Percentiles rank a stretch among this genome's conserved stretches.
These are phyloP conservation scores for Plantago major DNA, from an alignment of 257 asterid species.

Conservation along the genomic window DNA sequence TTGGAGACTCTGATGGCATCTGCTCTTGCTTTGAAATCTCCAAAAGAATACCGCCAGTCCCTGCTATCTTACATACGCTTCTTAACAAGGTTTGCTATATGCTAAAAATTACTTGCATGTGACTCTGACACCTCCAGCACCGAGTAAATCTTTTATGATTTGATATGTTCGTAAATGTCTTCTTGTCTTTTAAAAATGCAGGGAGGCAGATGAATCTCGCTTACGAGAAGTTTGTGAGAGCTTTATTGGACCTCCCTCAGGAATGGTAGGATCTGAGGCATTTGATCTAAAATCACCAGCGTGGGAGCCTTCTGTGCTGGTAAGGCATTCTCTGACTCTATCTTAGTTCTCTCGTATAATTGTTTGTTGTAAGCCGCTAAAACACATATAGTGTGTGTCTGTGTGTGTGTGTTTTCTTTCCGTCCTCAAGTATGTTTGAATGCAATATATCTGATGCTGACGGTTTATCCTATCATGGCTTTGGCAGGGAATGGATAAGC, in stretches of 20 bases:
- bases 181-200: conserved; percentile 27
- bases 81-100: conserved; percentile 68
- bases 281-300: conserved; percentile 36
- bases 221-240: conserved; percentile 91
- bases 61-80: conserved; percentile 81
- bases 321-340: conserved; percentile 33
- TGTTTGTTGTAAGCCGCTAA: no score
- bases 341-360: background rate
- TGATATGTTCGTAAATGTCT: conserved; percentile 6
- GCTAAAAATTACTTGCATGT: conserved; percentile 5
- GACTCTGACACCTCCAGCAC: background rate
- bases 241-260: conserved; percentile 95
- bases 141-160: background rate
- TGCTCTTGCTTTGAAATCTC: conserved; percentile 80
- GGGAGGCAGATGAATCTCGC: conserved; percentile 92
- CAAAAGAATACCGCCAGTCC: conserved; percentile 88
- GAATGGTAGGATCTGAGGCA: conserved; percentile 57
- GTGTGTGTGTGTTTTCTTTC: background rate
- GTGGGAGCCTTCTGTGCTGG: conserved; percentile 88
- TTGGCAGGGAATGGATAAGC: conserved; percentile 85
- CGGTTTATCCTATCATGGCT: conserved; percentile 3
- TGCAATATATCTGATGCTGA: background rate
- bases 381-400: background rate
- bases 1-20: conserved; percentile 95
- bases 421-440: background rate